Conservation (phyloP, 106 monocot genomes). For the Apostasia ramifera region DNA sequence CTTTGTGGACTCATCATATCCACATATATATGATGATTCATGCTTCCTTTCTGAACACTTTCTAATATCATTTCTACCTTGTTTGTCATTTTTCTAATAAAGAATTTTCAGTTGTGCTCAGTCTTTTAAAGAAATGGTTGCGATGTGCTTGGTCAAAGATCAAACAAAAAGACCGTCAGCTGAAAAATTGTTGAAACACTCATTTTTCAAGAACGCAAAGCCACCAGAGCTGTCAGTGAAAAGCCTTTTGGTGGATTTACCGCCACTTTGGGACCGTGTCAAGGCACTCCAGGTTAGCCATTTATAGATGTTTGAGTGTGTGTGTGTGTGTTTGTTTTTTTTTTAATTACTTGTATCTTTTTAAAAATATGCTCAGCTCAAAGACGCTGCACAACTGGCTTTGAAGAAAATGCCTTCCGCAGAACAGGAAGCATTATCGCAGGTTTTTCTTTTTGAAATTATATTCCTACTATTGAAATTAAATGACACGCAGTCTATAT, state of each 20-base stretch:
- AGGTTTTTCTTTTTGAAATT: slow-evolving; percentile 31
- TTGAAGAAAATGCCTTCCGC: slow-evolving; percentile 90
- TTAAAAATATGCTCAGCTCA: slow-evolving; percentile 33
- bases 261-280: slow-evolving; percentile 97
- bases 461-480: background rate
- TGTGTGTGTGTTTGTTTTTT: too few species aligned
- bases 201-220: slow-evolving; percentile 79
- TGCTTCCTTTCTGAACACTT: background rate
- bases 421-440: slow-evolving; percentile 87
- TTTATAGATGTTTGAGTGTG: background rate
- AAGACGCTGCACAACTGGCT: slow-evolving; percentile 92
- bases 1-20: too few species aligned
- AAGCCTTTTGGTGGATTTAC: slow-evolving; percentile 58
- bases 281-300: slow-evolving; percentile 74
- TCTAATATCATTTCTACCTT: background rate
- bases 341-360: background rate
- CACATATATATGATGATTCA: background rate
- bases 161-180: slow-evolving; percentile 94
- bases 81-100: slow-evolving; percentile 47
- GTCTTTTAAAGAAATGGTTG: slow-evolving; percentile 98
- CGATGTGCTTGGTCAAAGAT: slow-evolving; percentile 99
- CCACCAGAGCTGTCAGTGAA: slow-evolving; percentile 67
- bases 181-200: slow-evolving; percentile 83
- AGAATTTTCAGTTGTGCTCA: slow-evolving; percentile 65
- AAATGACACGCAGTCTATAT: background rate